Evolutionary conservation across 129 eudicot species (phyloP).

Genomic region (Artemisia annua): DNA sequence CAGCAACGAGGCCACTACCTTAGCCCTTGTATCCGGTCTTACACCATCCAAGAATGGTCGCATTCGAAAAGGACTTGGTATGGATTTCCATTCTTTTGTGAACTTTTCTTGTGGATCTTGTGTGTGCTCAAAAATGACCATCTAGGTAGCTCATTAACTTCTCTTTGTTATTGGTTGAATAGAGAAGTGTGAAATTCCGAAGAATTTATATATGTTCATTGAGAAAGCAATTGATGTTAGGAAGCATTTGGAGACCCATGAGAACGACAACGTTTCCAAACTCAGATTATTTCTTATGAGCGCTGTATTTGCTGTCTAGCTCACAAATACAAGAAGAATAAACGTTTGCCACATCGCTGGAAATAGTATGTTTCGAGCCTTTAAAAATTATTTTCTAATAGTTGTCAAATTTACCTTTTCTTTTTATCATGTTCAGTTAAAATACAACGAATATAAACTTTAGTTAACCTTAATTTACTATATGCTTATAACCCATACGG

Average conservation of each 20-base stretch:
- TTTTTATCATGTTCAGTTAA: no score
- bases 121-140: not conserved
- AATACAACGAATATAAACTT: no score
- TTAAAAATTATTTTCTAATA: no score
- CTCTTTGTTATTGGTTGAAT: not conserved
- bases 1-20: no score
- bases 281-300: not conserved
- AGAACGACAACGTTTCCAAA: not conserved
- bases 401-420: no score
- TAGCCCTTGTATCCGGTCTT: not conserved
- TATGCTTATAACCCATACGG: no score
- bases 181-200: not conserved
- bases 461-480: no score
- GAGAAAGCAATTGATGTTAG: not conserved
- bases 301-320: no score
- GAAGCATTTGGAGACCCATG: not conserved
- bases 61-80: not conserved
- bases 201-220: not conserved
- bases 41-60: not conserved
- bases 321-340: no score
- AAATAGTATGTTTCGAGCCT: no score
- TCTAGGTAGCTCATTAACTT: not conserved
- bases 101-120: not conserved
- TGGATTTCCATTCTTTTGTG: not conserved
- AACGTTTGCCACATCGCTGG: no score